Evolutionary conservation across 768 basidiomycete species (phyloP).

Genomic region (Stropharia rugosoannulata): DNA sequence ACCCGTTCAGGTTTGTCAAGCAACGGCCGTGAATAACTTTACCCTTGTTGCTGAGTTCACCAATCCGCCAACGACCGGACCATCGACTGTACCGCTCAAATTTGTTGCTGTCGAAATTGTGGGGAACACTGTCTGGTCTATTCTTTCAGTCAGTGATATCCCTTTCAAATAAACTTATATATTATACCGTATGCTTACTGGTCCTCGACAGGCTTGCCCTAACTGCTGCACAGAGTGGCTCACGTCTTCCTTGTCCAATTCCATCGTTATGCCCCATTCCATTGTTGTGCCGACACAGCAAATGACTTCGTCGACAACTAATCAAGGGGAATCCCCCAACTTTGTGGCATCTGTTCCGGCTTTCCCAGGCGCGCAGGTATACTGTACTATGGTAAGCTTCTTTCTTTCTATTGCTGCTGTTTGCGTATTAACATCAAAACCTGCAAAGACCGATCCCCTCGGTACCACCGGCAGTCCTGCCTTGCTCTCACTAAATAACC

Average conservation of each 20-base stretch:
- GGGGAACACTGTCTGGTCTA: constrained; percentile 36
- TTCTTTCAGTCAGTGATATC: constrained; percentile 34
- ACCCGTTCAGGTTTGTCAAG: constrained; percentile 26
- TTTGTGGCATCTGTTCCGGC: constrained; percentile 45
- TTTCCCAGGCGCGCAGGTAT: constrained; percentile 40
- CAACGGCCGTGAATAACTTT: constrained; percentile 33
- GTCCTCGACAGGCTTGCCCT: constrained; percentile 31
- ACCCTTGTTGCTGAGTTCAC: constrained; percentile 34
- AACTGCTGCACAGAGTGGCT: constrained; percentile 46
- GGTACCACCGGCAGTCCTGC: constrained; percentile 27
- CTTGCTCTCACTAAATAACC: constrained; percentile 37
- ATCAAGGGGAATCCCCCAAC: constrained; percentile 40
- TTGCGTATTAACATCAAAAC: neutral
- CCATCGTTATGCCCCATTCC: constrained; percentile 39
- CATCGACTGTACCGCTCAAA: constrained; percentile 28
- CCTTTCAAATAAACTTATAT: neutral
- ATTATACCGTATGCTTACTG: neutral
- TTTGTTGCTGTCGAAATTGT: constrained; percentile 39
- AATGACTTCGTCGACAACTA: constrained; percentile 36
- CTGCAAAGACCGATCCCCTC: constrained; percentile 22
- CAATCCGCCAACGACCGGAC: constrained; percentile 29
- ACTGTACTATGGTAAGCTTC: constrained; percentile 36
- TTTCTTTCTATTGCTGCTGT: neutral
- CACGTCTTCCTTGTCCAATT: constrained; percentile 34
- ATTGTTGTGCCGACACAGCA: constrained; percentile 34